These are phyloP conservation scores for Hepatocystis sp. DNA, from an alignment of 169 alveolate genomes.

Conservation along the genomic window DNA sequence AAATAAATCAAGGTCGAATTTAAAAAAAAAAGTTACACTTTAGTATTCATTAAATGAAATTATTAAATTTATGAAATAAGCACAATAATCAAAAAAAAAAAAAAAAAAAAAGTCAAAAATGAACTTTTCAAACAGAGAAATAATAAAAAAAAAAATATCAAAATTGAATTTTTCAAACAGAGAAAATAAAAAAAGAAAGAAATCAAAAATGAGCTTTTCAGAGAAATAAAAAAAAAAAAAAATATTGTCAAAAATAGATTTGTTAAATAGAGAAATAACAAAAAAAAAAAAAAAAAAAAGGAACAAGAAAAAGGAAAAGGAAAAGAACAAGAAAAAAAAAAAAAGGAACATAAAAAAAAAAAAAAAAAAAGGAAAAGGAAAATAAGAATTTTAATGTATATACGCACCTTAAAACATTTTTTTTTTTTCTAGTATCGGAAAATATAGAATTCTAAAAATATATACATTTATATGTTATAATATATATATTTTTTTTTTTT, in stretches of 20 bases:
- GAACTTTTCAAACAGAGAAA: background rate
- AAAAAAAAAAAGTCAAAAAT: no score
- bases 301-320: no score
- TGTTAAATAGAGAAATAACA: slow-evolving; percentile 24
- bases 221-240: slow-evolving; percentile 7
- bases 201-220: slow-evolving; percentile 23
- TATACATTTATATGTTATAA: slow-evolving; percentile 2
- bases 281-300: slow-evolving; percentile 17
- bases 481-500: slow-evolving; percentile 18
- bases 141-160: slow-evolving; percentile 6
- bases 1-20: slow-evolving; percentile 4
- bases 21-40: no score
- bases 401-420: slow-evolving; percentile 70
- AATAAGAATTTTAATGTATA: slow-evolving; percentile 32
- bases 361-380: slow-evolving; percentile 16
- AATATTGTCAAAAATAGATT: slow-evolving; percentile 19
- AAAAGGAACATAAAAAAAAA: no score
- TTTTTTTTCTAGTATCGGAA: slow-evolving; percentile 26
- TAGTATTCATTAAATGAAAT: no score
- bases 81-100: no score
- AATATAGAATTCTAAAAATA: slow-evolving; percentile 54
- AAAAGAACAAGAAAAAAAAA: no score
- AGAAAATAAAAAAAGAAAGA: no score
- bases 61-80: no score
- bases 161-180: slow-evolving; percentile 4